Base-by-base conservation (phyloP, 331 rosid species). In the Saraca asoca region DNA sequence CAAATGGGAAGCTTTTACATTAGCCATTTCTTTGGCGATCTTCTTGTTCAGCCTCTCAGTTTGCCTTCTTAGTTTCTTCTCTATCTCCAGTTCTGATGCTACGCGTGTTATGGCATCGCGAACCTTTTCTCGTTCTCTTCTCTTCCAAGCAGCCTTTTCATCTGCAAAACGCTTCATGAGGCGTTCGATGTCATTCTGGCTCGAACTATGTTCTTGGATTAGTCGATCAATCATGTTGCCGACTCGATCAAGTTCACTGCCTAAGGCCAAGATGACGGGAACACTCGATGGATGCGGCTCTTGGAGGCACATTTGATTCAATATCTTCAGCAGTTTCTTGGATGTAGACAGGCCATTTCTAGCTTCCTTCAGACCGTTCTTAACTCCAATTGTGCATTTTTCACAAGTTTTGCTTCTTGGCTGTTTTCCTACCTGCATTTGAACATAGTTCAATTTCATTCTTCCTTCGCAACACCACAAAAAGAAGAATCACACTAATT, bases 61-160 rank as follows among this genome's bases (percentile, higher is more conserved):
- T 78, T 90, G 95, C 71, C 76, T 83, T 64, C 98, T 87, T 5
- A 87, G 76, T 71, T 84, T 89, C 84, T 81, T 89, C 90, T 93
- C 96, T 20, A 85, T 87, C 72, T 73, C 85, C 43, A 93, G 82
- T 64, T 89, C 96, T 33, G 81, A 91, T 0, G 94, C 82, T 16
- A 81, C 45, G 58, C 75, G 68, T 11, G 67, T 71, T 37, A 93
- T 7, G 41, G 96, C 89, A 38, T 73, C 79, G 0, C 44, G 83
- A 70, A 89, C 68, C 79, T 77, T 81, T 19, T 86, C 98, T 46
- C 85, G 76, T 58, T 92, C 96, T 66, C 80, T 85, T 15, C 79
- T 75, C 46, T 71, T 89, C 98, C 96, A 81, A 2, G 78, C 77
- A 5, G 95, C 85, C 67, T 89, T 92, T 51, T 89, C 95, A 69